These are phyloP conservation scores for Phyllosticta capitalensis DNA, from an alignment of 2,329 filamentous ascomycete species.

Conservation along the genomic window DNA sequence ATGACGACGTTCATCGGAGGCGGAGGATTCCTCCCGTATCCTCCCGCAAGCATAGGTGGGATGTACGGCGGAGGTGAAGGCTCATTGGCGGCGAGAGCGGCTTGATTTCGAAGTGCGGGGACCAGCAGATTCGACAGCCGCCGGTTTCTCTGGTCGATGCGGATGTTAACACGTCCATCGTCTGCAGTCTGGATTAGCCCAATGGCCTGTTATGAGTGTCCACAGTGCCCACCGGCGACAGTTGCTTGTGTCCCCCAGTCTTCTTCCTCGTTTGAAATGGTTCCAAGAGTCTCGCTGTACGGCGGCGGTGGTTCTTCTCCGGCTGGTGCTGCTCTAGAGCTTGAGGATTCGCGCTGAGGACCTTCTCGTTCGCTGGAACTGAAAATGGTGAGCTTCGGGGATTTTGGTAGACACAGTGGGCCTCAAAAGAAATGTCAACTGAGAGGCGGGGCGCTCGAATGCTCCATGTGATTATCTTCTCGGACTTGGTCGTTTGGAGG, in stretches of 20 bases:
- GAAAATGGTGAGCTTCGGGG: background rate
- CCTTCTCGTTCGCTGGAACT: background rate
- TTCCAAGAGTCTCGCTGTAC: conserved; percentile 33
- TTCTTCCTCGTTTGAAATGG: conserved; percentile 28
- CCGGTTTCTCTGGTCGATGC: conserved; percentile 29
- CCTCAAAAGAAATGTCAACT: too few species aligned
- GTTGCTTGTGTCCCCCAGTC: conserved; percentile 40
- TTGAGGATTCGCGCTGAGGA: background rate
- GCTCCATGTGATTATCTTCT: too few species aligned
- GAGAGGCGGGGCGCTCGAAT: too few species aligned
- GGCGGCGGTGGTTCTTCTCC: conserved; percentile 23
- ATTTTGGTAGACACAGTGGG: background rate
- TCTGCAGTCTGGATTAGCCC: conserved; percentile 7
- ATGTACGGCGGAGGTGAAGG: conserved; percentile 58
- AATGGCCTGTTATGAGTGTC: background rate
- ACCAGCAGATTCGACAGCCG: conserved; percentile 27
- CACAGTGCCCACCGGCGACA: conserved; percentile 22
- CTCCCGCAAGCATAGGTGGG: conserved; percentile 60
- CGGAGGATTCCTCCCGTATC: conserved; percentile 45
- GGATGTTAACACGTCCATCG: conserved; percentile 33
- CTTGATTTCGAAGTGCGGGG: conserved; percentile 30
- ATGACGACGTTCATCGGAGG: conserved; percentile 41
- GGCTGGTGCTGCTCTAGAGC: conserved; percentile 31
- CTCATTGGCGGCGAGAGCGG: conserved; percentile 36
- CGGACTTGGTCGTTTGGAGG: too few species aligned